Percentiles rank a stretch among this genome's conserved stretches.
phyloP scores from a whole-genome alignment of 106 monocot genomes.

The Triglochin maritima region DNA sequence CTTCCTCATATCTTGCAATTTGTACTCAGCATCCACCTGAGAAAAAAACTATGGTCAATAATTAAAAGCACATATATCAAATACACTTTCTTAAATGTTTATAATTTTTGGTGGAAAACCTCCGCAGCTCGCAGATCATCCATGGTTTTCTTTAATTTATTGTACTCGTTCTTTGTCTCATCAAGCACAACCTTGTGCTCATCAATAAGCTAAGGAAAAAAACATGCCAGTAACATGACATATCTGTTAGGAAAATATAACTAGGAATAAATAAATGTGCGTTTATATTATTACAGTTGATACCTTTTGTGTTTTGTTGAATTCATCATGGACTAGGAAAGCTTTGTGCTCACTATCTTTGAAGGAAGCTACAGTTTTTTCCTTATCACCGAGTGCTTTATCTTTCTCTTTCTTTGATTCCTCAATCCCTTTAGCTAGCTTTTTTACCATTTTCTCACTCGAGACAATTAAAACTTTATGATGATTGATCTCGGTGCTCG shows the following conservation, averaged over 20 bases:
- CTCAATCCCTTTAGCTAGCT: conserved; percentile 58
- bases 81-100: too few relatives aligned
- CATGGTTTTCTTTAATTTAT: conserved; percentile 61
- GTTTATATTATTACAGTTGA: not conserved
- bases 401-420: conserved; percentile 78
- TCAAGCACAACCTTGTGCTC: conserved; percentile 70
- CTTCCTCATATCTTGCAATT: conserved; percentile 71
- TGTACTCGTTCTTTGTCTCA: conserved; percentile 55
- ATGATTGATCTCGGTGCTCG: conserved; percentile 70
- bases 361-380: conserved; percentile 46
- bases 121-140: conserved; percentile 77
- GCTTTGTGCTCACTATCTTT: conserved; percentile 82
- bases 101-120: conserved; percentile 24
- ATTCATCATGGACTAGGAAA: conserved; percentile 67
- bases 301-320: conserved; percentile 77
- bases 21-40: conserved; percentile 78
- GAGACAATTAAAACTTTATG: conserved; percentile 67
- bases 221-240: not conserved
- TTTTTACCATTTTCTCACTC: conserved; percentile 51
- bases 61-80: too few relatives aligned
- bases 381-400: conserved; percentile 42
- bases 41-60: not conserved
- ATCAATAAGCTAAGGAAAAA: conserved; percentile 48
- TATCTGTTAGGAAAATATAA: not conserved
- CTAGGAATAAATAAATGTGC: not conserved